Evolutionary conservation across 495 filamentous ascomycete genomes (phyloP).

Genomic region (Hypoxylon subgilvum): DNA sequence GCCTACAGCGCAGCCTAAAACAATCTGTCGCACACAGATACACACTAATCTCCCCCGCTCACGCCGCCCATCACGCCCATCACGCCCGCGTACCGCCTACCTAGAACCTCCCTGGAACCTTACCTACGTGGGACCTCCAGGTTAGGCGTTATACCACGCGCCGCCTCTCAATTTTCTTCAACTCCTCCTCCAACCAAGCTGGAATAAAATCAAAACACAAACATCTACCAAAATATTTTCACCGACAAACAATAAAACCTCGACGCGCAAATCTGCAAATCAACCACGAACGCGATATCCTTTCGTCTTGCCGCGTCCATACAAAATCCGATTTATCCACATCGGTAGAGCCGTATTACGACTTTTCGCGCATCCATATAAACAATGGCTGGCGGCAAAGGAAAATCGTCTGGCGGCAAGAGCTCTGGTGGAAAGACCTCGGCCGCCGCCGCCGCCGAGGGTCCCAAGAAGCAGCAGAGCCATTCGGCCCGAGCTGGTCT

Average conservation of each 20-base stretch:
- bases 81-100: not conserved
- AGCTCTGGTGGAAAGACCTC: conserved; percentile 78
- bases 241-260: conserved; percentile 30
- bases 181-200: conserved; percentile 21
- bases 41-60: not conserved
- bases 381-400: conserved; percentile 81
- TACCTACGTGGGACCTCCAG: too few relatives aligned
- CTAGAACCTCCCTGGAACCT: too few relatives aligned
- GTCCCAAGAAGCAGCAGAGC: conserved; percentile 91
- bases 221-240: conserved; percentile 38
- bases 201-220: conserved; percentile 36
- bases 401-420: conserved; percentile 92
- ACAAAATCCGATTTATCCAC: not conserved
- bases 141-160: conserved; percentile 22
- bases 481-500: conserved; percentile 98
- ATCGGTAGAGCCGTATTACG: conserved; percentile 24
- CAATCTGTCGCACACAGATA: not conserved
- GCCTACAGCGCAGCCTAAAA: not conserved
- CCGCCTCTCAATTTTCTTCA: conserved; percentile 41
- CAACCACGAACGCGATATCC: conserved; percentile 8
- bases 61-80: not conserved
- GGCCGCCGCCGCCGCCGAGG: conserved; percentile 73
- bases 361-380: conserved; percentile 40
- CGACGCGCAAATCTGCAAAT: conserved; percentile 39
- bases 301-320: conserved; percentile 10